Evolutionary conservation across 352 stramenopile species (phyloP), one percentile per base, ranked within the genome.

Genomic region (Globisporangium cylindrosporum): DNA sequence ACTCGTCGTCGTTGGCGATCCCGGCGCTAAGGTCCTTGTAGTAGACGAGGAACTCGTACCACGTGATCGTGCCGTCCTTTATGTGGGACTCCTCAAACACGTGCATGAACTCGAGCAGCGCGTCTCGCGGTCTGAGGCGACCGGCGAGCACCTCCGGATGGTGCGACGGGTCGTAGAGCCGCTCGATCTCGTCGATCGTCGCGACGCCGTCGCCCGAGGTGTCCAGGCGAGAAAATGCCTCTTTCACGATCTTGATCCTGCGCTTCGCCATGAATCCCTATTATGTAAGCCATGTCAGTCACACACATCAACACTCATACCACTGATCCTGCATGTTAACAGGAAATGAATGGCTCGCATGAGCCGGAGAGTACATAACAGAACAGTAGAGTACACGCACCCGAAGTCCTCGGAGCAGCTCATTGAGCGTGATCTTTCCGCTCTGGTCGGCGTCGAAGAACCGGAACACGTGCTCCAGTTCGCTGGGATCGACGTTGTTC

Each of bases 31-130:
- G 64, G 68, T 97, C 92, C 38, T 93, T 93, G 77, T 98, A 97
- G 79, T 97, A 97, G 2, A 79, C 63, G n/a, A 95, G 73, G 65
- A 98, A 98, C 64, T 97, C 86, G 67, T 82, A 80, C 79, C 84
- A 91, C 15, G 80, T 92, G 68, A 96, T 87, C 41, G 78, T 70
- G 36, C 82, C 82, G 56, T 92, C 82, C 0, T 69, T 67, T 2
- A 61, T 74, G 0, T 36, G 59, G 0, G 67, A 48, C 27, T 85
- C 75, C 66, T 92, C 84, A 43, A 90, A 89, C 29, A 91, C 84
- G 36, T 82, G 79, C 73, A 95, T 89, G 66, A 97, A 87, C 64
- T 95, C 85, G n/a, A 91, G 73, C 54, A 96, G 74, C 4, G 86
- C 88, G 58, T 95, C 80, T 0, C 83, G 73, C 7, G 81, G 75